phyloP scores from a whole-genome alignment of 345 rosid species.

The Corchorus capsularis region DNA sequence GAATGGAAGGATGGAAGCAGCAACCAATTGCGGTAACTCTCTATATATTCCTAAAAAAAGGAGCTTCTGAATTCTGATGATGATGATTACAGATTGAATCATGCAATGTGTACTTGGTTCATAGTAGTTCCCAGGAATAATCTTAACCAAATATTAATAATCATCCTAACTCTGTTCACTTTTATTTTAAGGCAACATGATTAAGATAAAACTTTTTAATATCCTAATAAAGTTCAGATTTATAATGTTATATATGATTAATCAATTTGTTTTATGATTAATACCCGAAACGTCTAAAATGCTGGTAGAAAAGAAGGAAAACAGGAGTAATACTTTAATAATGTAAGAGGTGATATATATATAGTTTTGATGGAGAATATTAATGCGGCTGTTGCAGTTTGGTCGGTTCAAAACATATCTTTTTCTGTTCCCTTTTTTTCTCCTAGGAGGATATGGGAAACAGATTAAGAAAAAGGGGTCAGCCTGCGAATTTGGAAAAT shows the following conservation, averaged over 20 bases:
- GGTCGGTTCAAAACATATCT: slow-evolving; percentile 11
- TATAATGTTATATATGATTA: not conserved
- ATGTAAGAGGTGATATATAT: no score
- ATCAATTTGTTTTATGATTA: no score
- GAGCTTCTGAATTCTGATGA: not conserved
- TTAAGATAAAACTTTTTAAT: not conserved
- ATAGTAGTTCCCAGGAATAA: not conserved
- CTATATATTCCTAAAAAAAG: no score
- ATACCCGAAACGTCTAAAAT: not conserved
- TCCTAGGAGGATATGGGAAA: slow-evolving; percentile 10
- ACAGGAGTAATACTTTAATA: not conserved
- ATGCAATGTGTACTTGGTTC: not conserved
- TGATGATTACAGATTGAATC: not conserved
- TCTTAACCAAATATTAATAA: not conserved
- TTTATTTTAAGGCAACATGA: slow-evolving; percentile 16
- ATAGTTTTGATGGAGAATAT: not conserved
- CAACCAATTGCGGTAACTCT: no score
- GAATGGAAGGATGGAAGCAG: no score
- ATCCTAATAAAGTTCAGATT: not conserved
- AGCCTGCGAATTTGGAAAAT: not conserved
- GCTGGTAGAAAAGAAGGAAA: not conserved
- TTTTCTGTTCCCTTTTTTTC: not conserved
- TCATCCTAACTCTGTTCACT: not conserved
- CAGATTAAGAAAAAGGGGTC: not conserved
- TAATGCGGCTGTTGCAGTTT: slow-evolving; percentile 7